Evolutionary conservation across 2,329 filamentous ascomycete genomes (phyloP).

Genomic region (Calonectria hawksworthii): DNA sequence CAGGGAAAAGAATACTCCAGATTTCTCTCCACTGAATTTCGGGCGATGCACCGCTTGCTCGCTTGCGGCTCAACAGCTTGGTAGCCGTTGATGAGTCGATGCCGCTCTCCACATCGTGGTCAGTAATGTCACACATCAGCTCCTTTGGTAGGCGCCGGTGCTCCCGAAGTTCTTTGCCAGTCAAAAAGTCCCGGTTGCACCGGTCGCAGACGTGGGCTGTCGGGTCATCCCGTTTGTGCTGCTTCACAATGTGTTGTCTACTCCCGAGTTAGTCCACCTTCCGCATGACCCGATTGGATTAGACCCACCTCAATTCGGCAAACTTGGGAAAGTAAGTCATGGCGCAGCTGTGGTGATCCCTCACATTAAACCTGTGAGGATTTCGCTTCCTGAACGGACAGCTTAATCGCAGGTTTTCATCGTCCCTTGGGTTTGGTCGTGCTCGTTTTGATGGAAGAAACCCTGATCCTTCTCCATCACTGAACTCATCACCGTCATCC

Average conservation of each 20-base stretch:
- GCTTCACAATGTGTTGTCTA: slow-evolving; percentile 59
- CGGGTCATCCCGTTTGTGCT: slow-evolving; percentile 58
- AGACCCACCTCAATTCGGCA: slow-evolving; percentile 54
- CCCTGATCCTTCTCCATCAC: slow-evolving; percentile 51
- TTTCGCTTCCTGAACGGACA: slow-evolving; percentile 62
- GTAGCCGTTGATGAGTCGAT: slow-evolving; percentile 57
- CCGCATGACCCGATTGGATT: no score
- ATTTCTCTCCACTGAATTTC: slow-evolving; percentile 58
- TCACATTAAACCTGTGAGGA: slow-evolving; percentile 60
- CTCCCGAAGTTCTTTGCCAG: slow-evolving; percentile 55
- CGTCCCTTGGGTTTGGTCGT: slow-evolving; percentile 50
- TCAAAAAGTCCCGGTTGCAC: slow-evolving; percentile 56
- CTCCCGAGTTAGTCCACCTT: slow-evolving; percentile 17
- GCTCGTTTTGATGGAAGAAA: slow-evolving; percentile 48
- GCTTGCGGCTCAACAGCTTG: slow-evolving; percentile 56
- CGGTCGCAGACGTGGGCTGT: slow-evolving; percentile 57
- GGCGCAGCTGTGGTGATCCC: slow-evolving; percentile 60
- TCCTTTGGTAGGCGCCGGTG: slow-evolving; percentile 57
- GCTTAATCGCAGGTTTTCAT: slow-evolving; percentile 56
- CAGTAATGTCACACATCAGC: slow-evolving; percentile 57
- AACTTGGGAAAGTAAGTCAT: slow-evolving; percentile 60
- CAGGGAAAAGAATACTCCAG: slow-evolving; percentile 58
- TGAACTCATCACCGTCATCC: slow-evolving; percentile 52
- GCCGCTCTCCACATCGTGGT: slow-evolving; percentile 56
- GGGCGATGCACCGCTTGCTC: slow-evolving; percentile 54